phyloP scores from a whole-genome alignment of 2,329 filamentous ascomycete species.

The Arthrobotrys megalospora region DNA sequence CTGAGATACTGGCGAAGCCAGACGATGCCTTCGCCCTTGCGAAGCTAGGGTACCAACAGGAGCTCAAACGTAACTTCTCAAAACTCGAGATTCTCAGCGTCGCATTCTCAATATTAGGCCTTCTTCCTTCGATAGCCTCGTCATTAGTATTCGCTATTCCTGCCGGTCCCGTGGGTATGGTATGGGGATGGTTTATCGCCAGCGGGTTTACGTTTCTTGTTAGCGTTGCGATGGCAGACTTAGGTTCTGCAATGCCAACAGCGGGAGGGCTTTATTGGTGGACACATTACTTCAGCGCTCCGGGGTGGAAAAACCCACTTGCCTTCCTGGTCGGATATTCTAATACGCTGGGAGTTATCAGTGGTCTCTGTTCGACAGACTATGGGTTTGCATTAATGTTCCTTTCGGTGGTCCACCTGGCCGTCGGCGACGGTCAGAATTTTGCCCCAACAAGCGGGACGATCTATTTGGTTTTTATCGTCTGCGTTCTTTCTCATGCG shows the following conservation, averaged over 20 bases:
- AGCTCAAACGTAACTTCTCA: slow-evolving; percentile 75
- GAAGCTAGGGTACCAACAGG: slow-evolving; percentile 69
- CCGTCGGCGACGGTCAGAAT: slow-evolving; percentile 73
- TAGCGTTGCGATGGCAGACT: slow-evolving; percentile 73
- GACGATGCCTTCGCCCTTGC: slow-evolving; percentile 50
- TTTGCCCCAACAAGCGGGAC: slow-evolving; percentile 73
- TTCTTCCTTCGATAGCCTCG: slow-evolving; percentile 74
- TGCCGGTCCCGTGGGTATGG: slow-evolving; percentile 75
- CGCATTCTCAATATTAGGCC: slow-evolving; percentile 75
- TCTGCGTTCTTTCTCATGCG: slow-evolving; percentile 72
- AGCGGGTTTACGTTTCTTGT: slow-evolving; percentile 74
- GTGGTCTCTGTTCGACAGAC: slow-evolving; percentile 75
- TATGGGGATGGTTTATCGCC: slow-evolving; percentile 76
- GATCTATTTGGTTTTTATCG: slow-evolving; percentile 74
- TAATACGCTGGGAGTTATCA: slow-evolving; percentile 69
- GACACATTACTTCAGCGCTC: slow-evolving; percentile 74
- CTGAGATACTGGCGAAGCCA: slow-evolving; percentile 42
- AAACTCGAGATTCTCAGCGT: slow-evolving; percentile 76
- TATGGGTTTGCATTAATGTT: slow-evolving; percentile 74
- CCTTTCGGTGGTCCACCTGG: slow-evolving; percentile 72
- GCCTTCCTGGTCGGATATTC: slow-evolving; percentile 59
- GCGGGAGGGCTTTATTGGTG: slow-evolving; percentile 74
- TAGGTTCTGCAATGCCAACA: slow-evolving; percentile 64
- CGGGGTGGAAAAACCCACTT: slow-evolving; percentile 73
- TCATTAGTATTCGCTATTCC: slow-evolving; percentile 75